Base-by-base conservation (phyloP, 805 yeast genomes). In the Candida quercuum region DNA sequence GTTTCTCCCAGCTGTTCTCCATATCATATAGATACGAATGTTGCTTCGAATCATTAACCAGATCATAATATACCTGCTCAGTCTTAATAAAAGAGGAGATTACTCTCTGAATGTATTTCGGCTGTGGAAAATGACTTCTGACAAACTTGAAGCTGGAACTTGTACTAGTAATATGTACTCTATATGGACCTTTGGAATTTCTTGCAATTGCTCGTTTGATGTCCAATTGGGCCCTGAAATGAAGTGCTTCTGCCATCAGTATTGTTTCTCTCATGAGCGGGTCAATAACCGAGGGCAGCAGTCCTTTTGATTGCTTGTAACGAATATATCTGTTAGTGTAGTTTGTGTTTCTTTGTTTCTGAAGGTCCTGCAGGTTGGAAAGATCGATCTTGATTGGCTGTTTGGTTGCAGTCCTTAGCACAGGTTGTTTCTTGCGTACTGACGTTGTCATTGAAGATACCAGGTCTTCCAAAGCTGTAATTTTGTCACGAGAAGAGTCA, bases 61-160 rank as follows among this genome's bases (percentile, higher is more conserved):
- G 33, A 30, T 51, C 47, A 12, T 37, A 39, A 19, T 37, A 21
- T 6, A 13, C 25, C 23, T 45, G 56, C 29, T 47, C 54, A 6
- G 17, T 24, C 28, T 21, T 34, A 2, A 36, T 38, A 16, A 33
- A 37, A 5, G 25, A 19, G 29, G 40, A 22, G 15, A 51, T 50
- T 37, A 46, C 33, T 6, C 41, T 43, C 13, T 48, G 39, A 1
- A 53, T 32, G 14, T 27, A 29, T 2, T 34, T 22, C 5, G 35
- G 35, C 35, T 54, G 57, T 12, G 28, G 33, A 47, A 50, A 48
- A 3, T 52, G 53, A 1, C 42, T 46, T 27, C 58, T 35, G 2
- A 52, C 23, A 14, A 52, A 51, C 5, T 24, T 10, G 2, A 49
- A 16, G 7, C 28, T 44, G 2, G 45, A 38, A 10, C 46, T 23